A percentile compares a stretch with the other conserved stretches of the same genome.
phyloP scores from a whole-genome alignment of 2,329 filamentous ascomycete species.

The Ophiobolus disseminans region DNA sequence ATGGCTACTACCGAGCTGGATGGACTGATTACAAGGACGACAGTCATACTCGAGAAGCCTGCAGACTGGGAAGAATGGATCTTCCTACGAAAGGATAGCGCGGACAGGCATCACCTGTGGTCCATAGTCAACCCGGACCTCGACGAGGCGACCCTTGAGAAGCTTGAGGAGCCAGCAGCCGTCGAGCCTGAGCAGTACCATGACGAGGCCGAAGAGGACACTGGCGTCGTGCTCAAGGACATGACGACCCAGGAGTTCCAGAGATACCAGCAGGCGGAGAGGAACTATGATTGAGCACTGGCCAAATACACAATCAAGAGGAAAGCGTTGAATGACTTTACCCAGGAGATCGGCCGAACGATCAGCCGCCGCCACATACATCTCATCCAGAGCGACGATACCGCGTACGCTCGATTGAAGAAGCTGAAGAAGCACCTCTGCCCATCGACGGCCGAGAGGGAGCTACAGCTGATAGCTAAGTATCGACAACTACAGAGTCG shows the following conservation, averaged over 20 bases:
- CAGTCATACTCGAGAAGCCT: conserved; percentile 10
- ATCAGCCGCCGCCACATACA: background rate
- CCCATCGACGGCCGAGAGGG: background rate
- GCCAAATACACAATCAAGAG: conserved; percentile 1
- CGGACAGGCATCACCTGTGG: conserved; percentile 2
- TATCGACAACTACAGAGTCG: background rate
- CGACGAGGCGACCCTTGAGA: background rate
- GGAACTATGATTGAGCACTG: background rate
- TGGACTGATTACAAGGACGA: conserved; percentile 2
- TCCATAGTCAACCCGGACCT: background rate
- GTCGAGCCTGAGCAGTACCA: conserved; percentile 2
- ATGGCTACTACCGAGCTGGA: conserved; percentile 6
- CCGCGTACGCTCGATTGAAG: conserved; percentile 1
- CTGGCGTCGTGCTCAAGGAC: background rate
- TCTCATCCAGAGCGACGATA: conserved; percentile 2
- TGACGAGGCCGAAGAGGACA: background rate
- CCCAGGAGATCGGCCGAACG: conserved; percentile 1
- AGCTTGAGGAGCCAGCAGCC: conserved; percentile 1
- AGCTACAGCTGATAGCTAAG: conserved; percentile 1
- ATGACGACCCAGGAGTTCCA: background rate
- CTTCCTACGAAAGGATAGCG: conserved; percentile 1
- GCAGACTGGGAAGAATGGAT: conserved; percentile 3
- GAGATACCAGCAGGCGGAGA: background rate
- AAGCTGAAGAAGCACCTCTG: conserved; percentile 5
- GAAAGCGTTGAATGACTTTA: conserved; percentile 1